Evolutionary conservation across 306 rosid species (phyloP), one percentile per base, ranked within the genome.

Genomic region (Cicer pinnatifidum): DNA sequence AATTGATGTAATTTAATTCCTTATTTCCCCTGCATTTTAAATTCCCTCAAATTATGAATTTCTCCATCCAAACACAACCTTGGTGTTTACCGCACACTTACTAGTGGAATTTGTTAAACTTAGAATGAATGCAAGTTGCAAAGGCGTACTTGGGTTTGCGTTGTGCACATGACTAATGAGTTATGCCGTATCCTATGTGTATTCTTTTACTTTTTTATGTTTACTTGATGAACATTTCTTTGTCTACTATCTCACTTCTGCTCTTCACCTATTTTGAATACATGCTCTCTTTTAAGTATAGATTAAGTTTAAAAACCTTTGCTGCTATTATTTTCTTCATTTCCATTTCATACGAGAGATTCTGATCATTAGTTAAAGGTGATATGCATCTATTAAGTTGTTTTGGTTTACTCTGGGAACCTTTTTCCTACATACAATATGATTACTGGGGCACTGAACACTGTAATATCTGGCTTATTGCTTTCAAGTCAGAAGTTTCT

Each of bases 401-500:
- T 16, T 77, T 51, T 43, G 39, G 69, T n/a, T 15, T 47, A 40
- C 67, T 63, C 8, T 39, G 48, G 66, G 33, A 38, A 5, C 54
- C 40, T 19, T 17, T 40, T 57, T 58, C 73, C 20, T 16, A 6
- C 7, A 4, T 17, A 59, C 48, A 47, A 28, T 80, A 41, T 62
- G 41, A 41, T 72, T 71, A 16, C 57, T 4, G 3, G 43, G 39
- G 46, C 23, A 37, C 59, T 45, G 44, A 17, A 33, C 44, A 54
- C 43, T 72, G 51, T 38, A 48, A 6, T 63, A 54, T 53, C 19
- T 76, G 65, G 57, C 23, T 64, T 76, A 17, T 66, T 72, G 72
- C 66, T 72, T 67, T 82, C 28, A 13, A 23, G 63, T 52, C 64
- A 43, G n/a, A 56, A 53, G 17, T 46, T 56, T 65, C 53, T 23